phyloP scores from a whole-genome alignment of 2,329 filamentous ascomycete species.

The Blastomyces silverae region DNA sequence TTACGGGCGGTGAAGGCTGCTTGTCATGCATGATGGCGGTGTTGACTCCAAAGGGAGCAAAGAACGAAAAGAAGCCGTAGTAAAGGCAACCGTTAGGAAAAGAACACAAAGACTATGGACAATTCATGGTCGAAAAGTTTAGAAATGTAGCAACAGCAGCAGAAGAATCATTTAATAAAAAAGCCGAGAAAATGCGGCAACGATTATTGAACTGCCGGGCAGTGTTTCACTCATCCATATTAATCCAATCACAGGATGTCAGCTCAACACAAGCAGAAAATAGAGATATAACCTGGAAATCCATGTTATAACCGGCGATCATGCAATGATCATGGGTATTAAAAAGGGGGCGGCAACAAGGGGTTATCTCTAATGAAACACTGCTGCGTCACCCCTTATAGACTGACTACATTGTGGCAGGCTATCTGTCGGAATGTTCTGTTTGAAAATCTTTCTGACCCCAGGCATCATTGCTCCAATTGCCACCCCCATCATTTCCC shows the following conservation, averaged over 20 bases:
- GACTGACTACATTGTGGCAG: neutral
- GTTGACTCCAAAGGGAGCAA: neutral
- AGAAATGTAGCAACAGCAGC: neutral
- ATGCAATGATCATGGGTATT: neutral
- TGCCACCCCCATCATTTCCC: neutral
- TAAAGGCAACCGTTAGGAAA: neutral
- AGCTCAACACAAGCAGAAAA: neutral
- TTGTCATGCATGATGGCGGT: neutral
- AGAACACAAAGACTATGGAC: neutral
- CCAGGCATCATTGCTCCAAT: no score
- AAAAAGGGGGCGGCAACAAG: neutral
- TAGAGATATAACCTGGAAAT: neutral
- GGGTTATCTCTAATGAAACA: neutral
- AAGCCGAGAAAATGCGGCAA: neutral
- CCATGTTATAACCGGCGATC: neutral
- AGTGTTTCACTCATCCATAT: neutral
- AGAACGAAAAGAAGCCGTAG: neutral
- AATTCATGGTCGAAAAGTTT: neutral
- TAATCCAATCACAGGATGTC: neutral
- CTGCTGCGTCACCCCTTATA: neutral
- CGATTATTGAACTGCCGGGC: neutral
- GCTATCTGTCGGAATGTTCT: neutral
- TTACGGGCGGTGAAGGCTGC: neutral
- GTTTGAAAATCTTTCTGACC: slow-evolving; percentile 2
- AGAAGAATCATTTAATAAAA: neutral